phyloP scores from a whole-genome alignment of 805 yeast species.

The Starmerella sp. region DNA sequence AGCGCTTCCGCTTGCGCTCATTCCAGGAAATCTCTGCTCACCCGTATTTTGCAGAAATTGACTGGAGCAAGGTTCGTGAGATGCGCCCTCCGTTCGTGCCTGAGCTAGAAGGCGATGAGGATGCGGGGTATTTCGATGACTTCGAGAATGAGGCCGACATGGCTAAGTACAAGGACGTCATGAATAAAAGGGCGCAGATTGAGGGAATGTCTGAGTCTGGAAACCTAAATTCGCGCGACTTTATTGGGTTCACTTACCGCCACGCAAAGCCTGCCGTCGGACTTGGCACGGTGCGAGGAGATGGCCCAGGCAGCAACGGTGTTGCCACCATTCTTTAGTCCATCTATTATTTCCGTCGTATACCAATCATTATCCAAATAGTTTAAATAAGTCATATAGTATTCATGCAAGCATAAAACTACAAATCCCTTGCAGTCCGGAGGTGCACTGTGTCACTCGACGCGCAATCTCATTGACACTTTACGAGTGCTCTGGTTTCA shows the following conservation, averaged over 20 bases:
- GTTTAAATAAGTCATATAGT: too few species aligned
- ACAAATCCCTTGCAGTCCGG: too few species aligned
- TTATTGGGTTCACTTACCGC: constrained; percentile 92
- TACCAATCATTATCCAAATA: too few species aligned
- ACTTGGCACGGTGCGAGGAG: constrained; percentile 18
- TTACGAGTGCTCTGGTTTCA: too few species aligned
- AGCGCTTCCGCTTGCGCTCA: constrained; percentile 59
- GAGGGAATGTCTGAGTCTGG: constrained; percentile 66
- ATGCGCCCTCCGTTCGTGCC: constrained; percentile 92
- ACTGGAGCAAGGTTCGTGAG: constrained; percentile 59
- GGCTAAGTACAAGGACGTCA: constrained; percentile 95
- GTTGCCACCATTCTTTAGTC: constrained; percentile 17
- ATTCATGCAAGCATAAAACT: not conserved
- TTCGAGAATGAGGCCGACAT: constrained; percentile 87
- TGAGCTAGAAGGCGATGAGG: constrained; percentile 90
- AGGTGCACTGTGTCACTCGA: too few species aligned
- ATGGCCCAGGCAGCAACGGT: not conserved
- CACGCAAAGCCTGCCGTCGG: constrained; percentile 41
- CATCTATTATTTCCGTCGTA: not conserved
- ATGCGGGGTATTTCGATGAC: constrained; percentile 97
- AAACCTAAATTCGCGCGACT: constrained; percentile 49
- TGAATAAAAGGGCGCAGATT: constrained; percentile 78
- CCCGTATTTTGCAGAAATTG: constrained; percentile 74
- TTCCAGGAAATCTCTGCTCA: constrained; percentile 71
- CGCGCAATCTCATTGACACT: too few species aligned